Base-by-base conservation (phyloP, 2,329 filamentous ascomycete species). In the Trichoderma sp. region DNA sequence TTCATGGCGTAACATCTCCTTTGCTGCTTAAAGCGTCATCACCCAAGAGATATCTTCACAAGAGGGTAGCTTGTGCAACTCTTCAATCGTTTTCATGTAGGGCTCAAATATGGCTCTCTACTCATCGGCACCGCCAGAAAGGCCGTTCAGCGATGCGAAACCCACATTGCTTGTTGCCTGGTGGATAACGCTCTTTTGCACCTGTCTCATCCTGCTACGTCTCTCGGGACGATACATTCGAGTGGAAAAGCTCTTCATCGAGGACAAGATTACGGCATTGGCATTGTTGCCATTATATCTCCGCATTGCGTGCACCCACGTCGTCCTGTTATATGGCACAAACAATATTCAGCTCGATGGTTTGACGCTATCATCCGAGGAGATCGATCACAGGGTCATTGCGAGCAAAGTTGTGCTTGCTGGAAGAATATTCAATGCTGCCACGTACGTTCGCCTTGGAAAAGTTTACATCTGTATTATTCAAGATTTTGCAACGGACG, bases 81-180 rank as follows among this genome's bases (percentile, higher is more conserved):
- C 17, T 66, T 28, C 47, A 57, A 1, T 66, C 30, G 15, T 66
- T 3, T 66, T 50, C 47, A 53, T 57, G 63, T 66, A 66, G 32
- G 30, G 6, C 23, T 9, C 30, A 4, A 57, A n/a, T 2, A 66
- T 66, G 63, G 47, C 63, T 28, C 47, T 66, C 30, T 66, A 66
- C 47, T 66, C 63, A 13, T 39, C 47, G 32, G 63, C 63, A 55
- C 63, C 63, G 20, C 63, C 63, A 66, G 63, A 57, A 57, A 47
- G 63, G 63, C 63, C 63, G 28, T 66, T 66, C 32, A 66, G 63
- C 6, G 63, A 66, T 55, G 63, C 63, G 6, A 66, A 66, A 57
- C 63, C 63, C 12, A 66, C 63, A 34, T 39, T 66, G 63, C 63
- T 66, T 12, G 63, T 66, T n/a, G 63, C 63, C n/a, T 66, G 63